Conservation (phyloP, 352 stramenopile genomes). For the Globisporangium polare region DNA sequence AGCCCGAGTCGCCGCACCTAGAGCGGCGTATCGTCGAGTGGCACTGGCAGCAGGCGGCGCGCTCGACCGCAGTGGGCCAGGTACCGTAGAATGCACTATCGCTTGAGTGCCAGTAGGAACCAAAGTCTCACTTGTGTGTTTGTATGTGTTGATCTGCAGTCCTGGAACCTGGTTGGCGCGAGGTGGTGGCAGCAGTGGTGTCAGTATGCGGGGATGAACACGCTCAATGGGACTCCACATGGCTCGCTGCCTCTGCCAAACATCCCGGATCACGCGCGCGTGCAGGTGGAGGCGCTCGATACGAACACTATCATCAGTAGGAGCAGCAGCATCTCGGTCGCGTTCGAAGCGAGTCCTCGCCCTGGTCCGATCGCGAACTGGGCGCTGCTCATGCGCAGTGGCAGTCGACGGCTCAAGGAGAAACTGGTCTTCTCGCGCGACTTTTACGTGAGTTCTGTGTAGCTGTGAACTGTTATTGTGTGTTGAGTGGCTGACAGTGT, state of each 20-base stretch:
- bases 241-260: constrained; percentile 51
- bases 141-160: constrained; percentile 26
- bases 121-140: not conserved
- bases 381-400: constrained; percentile 69
- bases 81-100: constrained; percentile 19
- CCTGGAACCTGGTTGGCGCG: constrained; percentile 69
- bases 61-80: constrained; percentile 45
- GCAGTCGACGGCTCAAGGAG: constrained; percentile 68
- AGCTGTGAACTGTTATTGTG: not conserved
- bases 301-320: not conserved
- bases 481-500: not conserved
- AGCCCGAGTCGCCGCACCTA: constrained; percentile 55
- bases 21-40: constrained; percentile 73
- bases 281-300: not conserved
- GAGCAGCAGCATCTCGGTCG: not conserved
- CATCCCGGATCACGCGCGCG: constrained; percentile 23
- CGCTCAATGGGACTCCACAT: constrained; percentile 54
- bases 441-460: constrained; percentile 65
- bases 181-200: constrained; percentile 84
- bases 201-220: constrained; percentile 62
- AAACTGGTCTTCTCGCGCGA: constrained; percentile 65
- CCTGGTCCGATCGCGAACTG: constrained; percentile 82
- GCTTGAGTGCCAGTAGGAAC: not conserved
- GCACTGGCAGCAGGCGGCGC: constrained; percentile 60
- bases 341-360: constrained; percentile 14